Base-by-base conservation (phyloP, 495 filamentous ascomycete species). In the Evernia prunastri region DNA sequence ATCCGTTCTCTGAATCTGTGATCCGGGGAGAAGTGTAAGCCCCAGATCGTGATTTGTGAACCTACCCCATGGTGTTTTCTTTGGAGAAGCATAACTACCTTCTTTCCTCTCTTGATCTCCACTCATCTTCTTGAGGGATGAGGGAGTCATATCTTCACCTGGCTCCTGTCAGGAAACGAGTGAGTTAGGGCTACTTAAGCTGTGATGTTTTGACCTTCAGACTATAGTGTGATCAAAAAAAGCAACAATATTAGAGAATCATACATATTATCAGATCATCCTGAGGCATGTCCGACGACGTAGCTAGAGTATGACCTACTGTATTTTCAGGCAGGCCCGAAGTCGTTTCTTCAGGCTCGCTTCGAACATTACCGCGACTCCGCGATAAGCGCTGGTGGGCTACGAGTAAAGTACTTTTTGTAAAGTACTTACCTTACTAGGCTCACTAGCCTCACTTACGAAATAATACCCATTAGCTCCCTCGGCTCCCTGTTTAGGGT, bases 1-100 rank as follows among this genome's bases (percentile, higher is more conserved):
- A 58, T 61, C 54, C 37, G 36, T 57, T 45, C 64, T 68, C 66
- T 72, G 71, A 69, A 66, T 68, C 67, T 74, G 73, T 51, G 72
- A 73, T 66, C 73, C 71, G 68, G 75, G 75, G 74, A 70, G 61
- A 72, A 71, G 74, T 78, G 76, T 78, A 78, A 78, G 76, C 75
- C 75, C 76, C 74, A 75, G 74, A 72, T 78, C 72, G 72, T 70
- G 13, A 58, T n/a, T 49, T 71, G 58, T 72, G 63, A 70, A 71
- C 53, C 63, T 70, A 25, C 18, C 56, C 56, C 20, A 47, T 65
- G 65, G 51, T 29, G 56, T 40, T 51, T 42, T 63, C 43, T 63
- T 60, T 61, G 61, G 68, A 70, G 72, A 77, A 72, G 74, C 72
- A 74, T 73, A 72, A 72, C 69, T 78, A 77, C 76, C 76, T 78